Conservation (phyloP, 1,139 yeast genomes). For the Candida smagusa region DNA sequence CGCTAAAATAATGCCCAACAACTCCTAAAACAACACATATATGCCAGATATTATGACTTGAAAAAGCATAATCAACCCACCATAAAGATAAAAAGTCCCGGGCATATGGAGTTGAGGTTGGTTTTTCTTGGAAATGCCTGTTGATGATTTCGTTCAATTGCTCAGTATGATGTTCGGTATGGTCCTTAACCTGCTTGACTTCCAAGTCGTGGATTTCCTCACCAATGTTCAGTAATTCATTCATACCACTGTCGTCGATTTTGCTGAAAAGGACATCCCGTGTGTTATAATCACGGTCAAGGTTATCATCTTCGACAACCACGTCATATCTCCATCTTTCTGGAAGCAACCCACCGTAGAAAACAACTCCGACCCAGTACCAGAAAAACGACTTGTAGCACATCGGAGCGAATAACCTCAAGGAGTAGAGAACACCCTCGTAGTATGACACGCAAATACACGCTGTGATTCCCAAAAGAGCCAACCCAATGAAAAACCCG, state of each 20-base stretch:
- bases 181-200: conserved; percentile 7
- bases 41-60: conserved; percentile 94
- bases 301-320: conserved; percentile 40
- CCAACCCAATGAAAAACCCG: conserved; percentile 77
- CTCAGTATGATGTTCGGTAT: conserved; percentile 16
- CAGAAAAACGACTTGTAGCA: conserved; percentile 61
- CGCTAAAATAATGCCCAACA: conserved; percentile 77
- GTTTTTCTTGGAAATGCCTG: conserved; percentile 54
- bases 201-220: conserved; percentile 39
- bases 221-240: conserved; percentile 38
- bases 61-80: conserved; percentile 78
- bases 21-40: conserved; percentile 84
- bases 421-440: conserved; percentile 54
- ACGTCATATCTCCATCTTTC: conserved; percentile 80
- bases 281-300: conserved; percentile 20
- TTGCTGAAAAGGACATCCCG: conserved; percentile 36
- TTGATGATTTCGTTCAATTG: conserved; percentile 36
- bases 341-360: conserved; percentile 86
- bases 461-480: conserved; percentile 70
- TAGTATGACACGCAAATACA: conserved; percentile 53
- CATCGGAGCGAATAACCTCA: conserved; percentile 59
- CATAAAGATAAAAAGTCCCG: conserved; percentile 61
- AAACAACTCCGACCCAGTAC: conserved; percentile 79
- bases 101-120: conserved; percentile 41
- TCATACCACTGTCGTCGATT: conserved; percentile 40